A percentile compares a stretch with the other conserved stretches of the same genome.
These are phyloP conservation scores for Endogone sp. DNA, from an alignment of 192 early-diverging fungal genomes.

Conservation along the genomic window DNA sequence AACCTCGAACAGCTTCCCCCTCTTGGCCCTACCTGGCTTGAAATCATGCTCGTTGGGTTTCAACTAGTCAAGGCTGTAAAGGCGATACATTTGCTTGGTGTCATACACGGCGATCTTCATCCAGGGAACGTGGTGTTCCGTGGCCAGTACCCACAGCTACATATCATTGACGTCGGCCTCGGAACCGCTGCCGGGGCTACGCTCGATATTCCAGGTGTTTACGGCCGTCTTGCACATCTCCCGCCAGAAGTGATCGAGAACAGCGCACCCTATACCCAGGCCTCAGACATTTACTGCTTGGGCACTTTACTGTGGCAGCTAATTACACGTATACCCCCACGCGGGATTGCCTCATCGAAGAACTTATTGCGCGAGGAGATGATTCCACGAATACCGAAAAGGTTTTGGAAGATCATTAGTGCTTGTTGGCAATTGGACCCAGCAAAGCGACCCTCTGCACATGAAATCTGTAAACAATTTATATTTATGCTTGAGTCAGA, in stretches of 20 bases:
- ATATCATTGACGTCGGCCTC: background rate
- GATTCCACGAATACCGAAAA: background rate
- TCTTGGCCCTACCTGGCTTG: background rate
- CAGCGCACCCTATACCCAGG: background rate
- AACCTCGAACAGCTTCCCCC: background rate
- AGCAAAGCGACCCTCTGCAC: background rate
- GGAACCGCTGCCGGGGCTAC: background rate
- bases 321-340: background rate
- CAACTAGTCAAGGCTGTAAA: background rate
- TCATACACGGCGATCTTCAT: background rate
- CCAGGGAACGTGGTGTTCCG: background rate
- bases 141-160: background rate
- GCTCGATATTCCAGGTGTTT: background rate
- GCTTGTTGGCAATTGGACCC: background rate
- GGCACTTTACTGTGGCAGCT: background rate
- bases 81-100: background rate
- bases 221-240: background rate
- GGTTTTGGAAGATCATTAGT: background rate
- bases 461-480: background rate
- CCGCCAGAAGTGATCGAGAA: background rate
- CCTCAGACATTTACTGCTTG: background rate
- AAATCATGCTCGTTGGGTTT: background rate
- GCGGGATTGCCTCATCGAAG: background rate
- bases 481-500: no score
- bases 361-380: background rate